A percentile compares a stretch with the other conserved stretches of the same genome.
phyloP scores from a whole-genome alignment of 2,329 filamentous ascomycete species.

The Colletotrichum viniferum region DNA sequence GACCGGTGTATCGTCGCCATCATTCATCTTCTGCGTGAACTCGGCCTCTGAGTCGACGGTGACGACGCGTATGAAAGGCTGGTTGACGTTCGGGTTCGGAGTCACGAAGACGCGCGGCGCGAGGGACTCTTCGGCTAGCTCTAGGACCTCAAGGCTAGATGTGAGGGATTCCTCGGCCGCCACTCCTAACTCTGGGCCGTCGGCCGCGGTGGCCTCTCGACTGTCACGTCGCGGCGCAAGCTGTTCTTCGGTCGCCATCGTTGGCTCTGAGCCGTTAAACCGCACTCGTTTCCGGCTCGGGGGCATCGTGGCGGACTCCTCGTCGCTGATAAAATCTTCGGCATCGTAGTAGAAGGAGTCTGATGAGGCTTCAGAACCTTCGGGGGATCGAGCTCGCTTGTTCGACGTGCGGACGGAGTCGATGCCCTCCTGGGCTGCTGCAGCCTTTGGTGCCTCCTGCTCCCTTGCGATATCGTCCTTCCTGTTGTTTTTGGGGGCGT shows the following conservation, averaged over 20 bases:
- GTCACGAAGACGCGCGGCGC: not conserved
- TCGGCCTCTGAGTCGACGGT: not conserved
- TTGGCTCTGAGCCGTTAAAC: not conserved
- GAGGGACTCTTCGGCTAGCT: not conserved
- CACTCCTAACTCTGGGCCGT: not conserved
- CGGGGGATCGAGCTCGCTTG: not conserved
- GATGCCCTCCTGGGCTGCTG: not conserved
- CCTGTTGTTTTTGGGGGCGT: not conserved
- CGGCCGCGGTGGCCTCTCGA: not conserved
- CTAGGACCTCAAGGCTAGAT: not conserved
- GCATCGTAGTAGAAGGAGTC: not conserved
- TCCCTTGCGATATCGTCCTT: not conserved
- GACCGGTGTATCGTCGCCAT: not conserved
- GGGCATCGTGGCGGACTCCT: not conserved
- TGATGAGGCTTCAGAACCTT: not conserved
- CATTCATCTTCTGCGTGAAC: not conserved
- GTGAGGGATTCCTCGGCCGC: not conserved
- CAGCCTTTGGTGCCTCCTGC: rapidly evolving
- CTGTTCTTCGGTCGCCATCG: too few species aligned
- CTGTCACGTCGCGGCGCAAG: not conserved
- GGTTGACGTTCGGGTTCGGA: not conserved
- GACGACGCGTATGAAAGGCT: not conserved
- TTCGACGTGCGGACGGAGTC: not conserved
- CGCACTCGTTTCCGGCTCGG: not conserved
- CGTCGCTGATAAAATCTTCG: not conserved